Evolutionary conservation across 1,284 basidiomycete genomes (phyloP), one percentile per base, ranked within the genome.

Genomic region (Trametes hirsuta): DNA sequence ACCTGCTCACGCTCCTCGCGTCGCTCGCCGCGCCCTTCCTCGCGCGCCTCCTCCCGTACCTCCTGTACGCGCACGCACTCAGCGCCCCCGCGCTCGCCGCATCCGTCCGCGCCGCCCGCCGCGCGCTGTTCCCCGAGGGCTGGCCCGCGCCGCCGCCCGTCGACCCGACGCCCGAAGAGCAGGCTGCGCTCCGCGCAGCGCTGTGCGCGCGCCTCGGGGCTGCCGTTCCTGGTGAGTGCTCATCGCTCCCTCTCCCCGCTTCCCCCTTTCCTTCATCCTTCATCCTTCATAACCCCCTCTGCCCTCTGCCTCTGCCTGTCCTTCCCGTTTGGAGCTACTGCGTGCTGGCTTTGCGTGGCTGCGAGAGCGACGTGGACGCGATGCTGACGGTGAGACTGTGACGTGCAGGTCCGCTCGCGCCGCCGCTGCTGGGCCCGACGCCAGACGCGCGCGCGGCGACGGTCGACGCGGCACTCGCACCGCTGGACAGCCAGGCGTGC

Each of bases 111-210:
- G 69, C 77, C 8, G 77, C 83, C 6, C 91, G 90, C 66, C 79
- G 80, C 22, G 81, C 84, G 3, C 78, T 95, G 40, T 94, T 93
- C 69, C 92, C 93, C 4, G 86, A 88, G 60, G 93, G 92, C 21
- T 91, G 91, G 74, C 91, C 91, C 1, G 87, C 82, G 0, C 83
- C 85, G 0, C 72, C 85, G 1, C 84, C 87, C 5, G 75, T 79
- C 3, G 88, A 91, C 52, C 93, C 92, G 24, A 84, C 84, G 0
- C 75, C 76, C 0, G 89, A 90, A 67, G 89, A 93, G 71, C 89
- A 92, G 69, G 75, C 76, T 2, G 77, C 76, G 39, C 77, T 90
- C 55, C 81, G 83, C 22, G 79, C 81, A n/a, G 75, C 76, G 52
- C 71, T 91, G 14, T 70, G 84, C 25, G 71, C 75, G 30, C 78